Evolutionary conservation across 148 eudicot species (phyloP).

Genomic region (Chenopodium suecicum): DNA sequence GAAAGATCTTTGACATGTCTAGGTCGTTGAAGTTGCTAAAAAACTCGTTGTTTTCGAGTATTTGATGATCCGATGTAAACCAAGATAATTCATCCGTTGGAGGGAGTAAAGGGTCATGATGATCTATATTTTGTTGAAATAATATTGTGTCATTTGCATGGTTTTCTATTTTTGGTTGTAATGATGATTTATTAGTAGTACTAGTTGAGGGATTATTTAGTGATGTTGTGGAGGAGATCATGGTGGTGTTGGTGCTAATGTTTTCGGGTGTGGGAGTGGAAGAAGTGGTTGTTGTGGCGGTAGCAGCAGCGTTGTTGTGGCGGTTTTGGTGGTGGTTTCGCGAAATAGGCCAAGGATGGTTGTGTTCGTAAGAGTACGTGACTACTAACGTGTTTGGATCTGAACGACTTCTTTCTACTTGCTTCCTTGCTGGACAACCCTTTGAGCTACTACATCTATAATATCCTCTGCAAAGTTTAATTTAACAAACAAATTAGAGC

Average conservation of each 20-base stretch:
- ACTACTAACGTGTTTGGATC: slow-evolving; percentile 69
- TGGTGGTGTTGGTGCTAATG: slow-evolving; percentile 14
- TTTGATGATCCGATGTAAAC: slow-evolving; percentile 13
- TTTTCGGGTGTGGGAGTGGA: background rate
- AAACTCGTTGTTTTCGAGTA: slow-evolving; percentile 19
- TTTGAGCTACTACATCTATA: slow-evolving; percentile 85
- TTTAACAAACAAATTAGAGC: background rate
- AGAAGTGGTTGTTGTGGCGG: slow-evolving; percentile 12
- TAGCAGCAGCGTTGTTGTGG: background rate
- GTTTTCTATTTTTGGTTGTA: background rate
- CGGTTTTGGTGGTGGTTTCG: slow-evolving; percentile 30
- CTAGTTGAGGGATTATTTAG: background rate
- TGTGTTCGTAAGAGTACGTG: slow-evolving; percentile 77
- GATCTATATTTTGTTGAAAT: slow-evolving; percentile 8
- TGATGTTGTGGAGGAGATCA: background rate
- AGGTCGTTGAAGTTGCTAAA: slow-evolving; percentile 22
- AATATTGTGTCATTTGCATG: background rate
- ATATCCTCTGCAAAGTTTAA: slow-evolving; percentile 49
- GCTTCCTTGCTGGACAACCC: slow-evolving; percentile 87
- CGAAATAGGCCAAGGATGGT: slow-evolving; percentile 64
- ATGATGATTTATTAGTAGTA: background rate
- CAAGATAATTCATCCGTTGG: slow-evolving; percentile 30
- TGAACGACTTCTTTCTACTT: slow-evolving; percentile 69
- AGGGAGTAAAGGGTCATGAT: slow-evolving; percentile 1
- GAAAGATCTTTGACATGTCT: slow-evolving; percentile 41